A percentile compares a stretch with the other conserved stretches of the same genome.
Conservation (phyloP, 2,329 filamentous ascomycete species). For the Sporothrix pallida region DNA sequence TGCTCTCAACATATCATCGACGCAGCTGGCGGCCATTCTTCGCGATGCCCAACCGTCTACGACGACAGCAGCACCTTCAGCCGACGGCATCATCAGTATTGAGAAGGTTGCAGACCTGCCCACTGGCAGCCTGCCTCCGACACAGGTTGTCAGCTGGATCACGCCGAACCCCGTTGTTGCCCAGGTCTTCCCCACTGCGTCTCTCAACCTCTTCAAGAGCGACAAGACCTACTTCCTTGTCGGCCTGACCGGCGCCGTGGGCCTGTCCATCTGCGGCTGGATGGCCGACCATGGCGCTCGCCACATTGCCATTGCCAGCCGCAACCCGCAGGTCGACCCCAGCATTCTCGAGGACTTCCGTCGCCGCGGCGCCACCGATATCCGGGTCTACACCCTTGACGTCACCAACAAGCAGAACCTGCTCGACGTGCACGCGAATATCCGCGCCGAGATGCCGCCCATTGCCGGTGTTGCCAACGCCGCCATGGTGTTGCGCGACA, state of each 20-base stretch:
- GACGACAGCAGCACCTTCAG: not conserved
- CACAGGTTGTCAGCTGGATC: constrained; percentile 31
- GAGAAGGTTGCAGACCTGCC: constrained; percentile 21
- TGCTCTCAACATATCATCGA: constrained; percentile 21
- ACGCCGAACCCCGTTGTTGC: constrained; percentile 2
- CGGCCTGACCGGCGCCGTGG: constrained; percentile 59
- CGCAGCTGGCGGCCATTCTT: constrained; percentile 17
- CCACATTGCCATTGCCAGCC: constrained; percentile 55
- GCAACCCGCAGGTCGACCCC: constrained; percentile 49
- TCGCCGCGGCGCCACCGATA: constrained; percentile 49
- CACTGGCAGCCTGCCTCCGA: constrained; percentile 1
- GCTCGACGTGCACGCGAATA: constrained; percentile 45
- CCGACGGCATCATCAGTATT: constrained; percentile 28
- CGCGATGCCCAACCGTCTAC: not conserved
- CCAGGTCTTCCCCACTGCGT: constrained; percentile 45
- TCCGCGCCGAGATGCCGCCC: constrained; percentile 45
- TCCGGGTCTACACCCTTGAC: constrained; percentile 49
- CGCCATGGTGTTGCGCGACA: constrained; percentile 36
- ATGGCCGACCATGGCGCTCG: constrained; percentile 57
- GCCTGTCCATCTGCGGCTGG: constrained; percentile 55
- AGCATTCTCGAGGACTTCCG: constrained; percentile 51
- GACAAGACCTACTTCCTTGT: constrained; percentile 58
- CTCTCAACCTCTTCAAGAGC: constrained; percentile 44
- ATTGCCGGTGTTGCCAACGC: constrained; percentile 47
- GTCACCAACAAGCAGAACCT: constrained; percentile 52